Conservation (phyloP, 2,329 filamentous ascomycete species). For the Bipolaris oryzae region DNA sequence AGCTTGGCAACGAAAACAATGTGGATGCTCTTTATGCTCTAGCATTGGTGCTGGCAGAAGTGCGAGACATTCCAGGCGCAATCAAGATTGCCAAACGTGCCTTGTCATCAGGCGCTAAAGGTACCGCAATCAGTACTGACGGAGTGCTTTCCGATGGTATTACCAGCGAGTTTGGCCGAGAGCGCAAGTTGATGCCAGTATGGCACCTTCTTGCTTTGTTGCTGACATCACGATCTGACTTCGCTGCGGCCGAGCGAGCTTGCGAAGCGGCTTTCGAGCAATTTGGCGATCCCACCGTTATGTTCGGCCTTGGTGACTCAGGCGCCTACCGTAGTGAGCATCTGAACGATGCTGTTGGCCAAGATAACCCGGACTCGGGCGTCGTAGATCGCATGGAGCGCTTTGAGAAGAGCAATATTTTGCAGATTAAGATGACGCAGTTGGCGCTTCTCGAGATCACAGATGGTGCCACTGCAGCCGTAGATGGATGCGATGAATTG, state of each 20-base stretch:
- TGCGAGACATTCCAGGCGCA: constrained; percentile 77
- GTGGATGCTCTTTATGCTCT: constrained; percentile 81
- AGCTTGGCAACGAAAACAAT: constrained; percentile 69
- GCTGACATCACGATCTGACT: constrained; percentile 85
- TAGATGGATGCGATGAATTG: constrained; percentile 86
- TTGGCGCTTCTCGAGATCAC: constrained; percentile 80
- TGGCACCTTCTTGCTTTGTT: constrained; percentile 92
- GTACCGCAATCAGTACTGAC: constrained; percentile 38
- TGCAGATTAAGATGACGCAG: constrained; percentile 98
- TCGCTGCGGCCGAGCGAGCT: constrained; percentile 75
- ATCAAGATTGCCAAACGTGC: constrained; percentile 82
- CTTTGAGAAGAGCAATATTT: constrained; percentile 80
- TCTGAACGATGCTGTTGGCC: constrained; percentile 55
- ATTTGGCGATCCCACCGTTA: constrained; percentile 72
- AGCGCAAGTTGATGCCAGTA: constrained; percentile 73
- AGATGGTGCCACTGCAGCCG: constrained; percentile 82
- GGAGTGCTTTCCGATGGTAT: constrained; percentile 39
- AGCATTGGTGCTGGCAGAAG: constrained; percentile 84
- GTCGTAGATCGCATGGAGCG: constrained; percentile 81
- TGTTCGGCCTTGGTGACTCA: constrained; percentile 68
- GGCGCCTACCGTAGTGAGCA: constrained; percentile 67
- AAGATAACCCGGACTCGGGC: constrained; percentile 47
- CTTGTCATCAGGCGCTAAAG: constrained; percentile 61
- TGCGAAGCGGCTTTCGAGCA: constrained; percentile 93
- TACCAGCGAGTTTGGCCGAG: constrained; percentile 51